Evolutionary conservation across 768 basidiomycete genomes (phyloP).

Genomic region (Dioszegia crocea): DNA sequence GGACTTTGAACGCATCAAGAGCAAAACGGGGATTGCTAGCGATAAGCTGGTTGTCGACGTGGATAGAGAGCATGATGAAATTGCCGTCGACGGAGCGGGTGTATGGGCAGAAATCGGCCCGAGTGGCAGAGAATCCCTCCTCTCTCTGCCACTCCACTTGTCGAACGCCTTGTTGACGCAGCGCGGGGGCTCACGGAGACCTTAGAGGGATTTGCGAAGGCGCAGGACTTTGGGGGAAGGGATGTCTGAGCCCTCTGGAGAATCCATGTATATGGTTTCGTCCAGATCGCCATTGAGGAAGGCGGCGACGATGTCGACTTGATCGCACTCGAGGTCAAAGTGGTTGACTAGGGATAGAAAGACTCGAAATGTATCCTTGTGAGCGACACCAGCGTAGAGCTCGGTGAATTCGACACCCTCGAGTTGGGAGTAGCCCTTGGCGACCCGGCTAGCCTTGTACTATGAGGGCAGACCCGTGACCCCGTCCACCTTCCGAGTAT

Average conservation of each 20-base stretch:
- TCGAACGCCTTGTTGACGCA: slow-evolving; percentile 13
- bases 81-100: neutral
- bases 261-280: slow-evolving; percentile 8
- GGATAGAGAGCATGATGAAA: slow-evolving; percentile 4
- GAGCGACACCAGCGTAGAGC: slow-evolving; percentile 1
- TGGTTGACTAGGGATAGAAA: neutral
- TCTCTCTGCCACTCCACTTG: slow-evolving; percentile 12
- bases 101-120: slow-evolving; percentile 15
- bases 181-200: slow-evolving; percentile 12
- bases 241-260: slow-evolving; percentile 9
- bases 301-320: slow-evolving; percentile 23
- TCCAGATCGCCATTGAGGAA: slow-evolving; percentile 25
- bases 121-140: neutral
- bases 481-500: slow-evolving; percentile 4
- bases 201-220: slow-evolving; percentile 16
- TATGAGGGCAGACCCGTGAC: neutral
- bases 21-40: neutral
- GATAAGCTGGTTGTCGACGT: slow-evolving; percentile 15
- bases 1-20: neutral
- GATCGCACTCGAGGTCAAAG: neutral
- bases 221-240: neutral
- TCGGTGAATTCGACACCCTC: too few relatives aligned
- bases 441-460: slow-evolving; percentile 24
- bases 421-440: slow-evolving; percentile 10
- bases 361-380: neutral